phyloP scores from a whole-genome alignment of 768 basidiomycete species.

The Boletus bicolor region DNA sequence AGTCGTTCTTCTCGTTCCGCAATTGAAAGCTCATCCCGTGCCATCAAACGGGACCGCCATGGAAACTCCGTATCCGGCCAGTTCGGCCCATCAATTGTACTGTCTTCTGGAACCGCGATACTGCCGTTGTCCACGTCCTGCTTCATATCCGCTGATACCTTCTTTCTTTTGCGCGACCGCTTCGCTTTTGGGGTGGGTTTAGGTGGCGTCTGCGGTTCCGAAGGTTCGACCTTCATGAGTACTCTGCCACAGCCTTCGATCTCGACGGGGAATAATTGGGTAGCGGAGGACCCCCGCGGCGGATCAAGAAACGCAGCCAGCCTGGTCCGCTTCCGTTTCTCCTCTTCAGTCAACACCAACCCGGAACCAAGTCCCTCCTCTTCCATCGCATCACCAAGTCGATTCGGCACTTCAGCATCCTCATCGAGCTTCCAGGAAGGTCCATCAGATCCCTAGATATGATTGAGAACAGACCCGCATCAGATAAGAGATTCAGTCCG shows the following conservation, averaged over 20 bases:
- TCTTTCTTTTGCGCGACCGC: constrained; percentile 50
- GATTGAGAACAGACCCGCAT: constrained; percentile 2
- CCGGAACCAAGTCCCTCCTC: constrained; percentile 10
- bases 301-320: constrained; percentile 63
- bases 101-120: constrained; percentile 27
- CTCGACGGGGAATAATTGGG: constrained; percentile 55
- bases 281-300: constrained; percentile 34
- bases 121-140: constrained; percentile 12
- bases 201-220: constrained; percentile 30
- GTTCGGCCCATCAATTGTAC: constrained; percentile 51
- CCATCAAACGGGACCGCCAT: constrained; percentile 63
- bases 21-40: constrained; percentile 49
- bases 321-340: constrained; percentile 63
- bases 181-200: constrained; percentile 39
- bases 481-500: constrained; percentile 14
- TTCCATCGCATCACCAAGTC: constrained; percentile 8
- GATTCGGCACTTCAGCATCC: constrained; percentile 14
- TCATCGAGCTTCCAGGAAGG: constrained; percentile 20
- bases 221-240: constrained; percentile 53
- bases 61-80: constrained; percentile 82
- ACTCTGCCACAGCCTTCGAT: constrained; percentile 70
- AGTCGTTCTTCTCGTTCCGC: constrained; percentile 59
- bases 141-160: constrained; percentile 28
- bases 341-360: constrained; percentile 46
- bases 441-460: constrained; percentile 24